These are phyloP conservation scores for Stentor coeruleus DNA, from an alignment of 73 alveolate species.

Conservation along the genomic window DNA sequence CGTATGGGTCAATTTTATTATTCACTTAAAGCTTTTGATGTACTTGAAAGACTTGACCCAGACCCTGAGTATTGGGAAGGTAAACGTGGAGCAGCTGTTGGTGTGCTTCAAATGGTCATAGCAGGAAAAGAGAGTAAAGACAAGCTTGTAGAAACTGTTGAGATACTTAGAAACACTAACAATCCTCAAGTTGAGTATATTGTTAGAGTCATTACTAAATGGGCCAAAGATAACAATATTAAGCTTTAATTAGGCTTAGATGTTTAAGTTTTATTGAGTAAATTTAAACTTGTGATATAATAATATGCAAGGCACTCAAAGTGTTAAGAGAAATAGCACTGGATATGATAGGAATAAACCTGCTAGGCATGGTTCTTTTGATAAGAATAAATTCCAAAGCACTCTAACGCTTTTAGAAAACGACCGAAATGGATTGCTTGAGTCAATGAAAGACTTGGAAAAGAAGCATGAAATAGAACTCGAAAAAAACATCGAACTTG, in stretches of 20 bases:
- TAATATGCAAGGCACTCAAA: no score
- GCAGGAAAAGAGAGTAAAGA: constrained; percentile 80
- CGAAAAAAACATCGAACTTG: constrained; percentile 13
- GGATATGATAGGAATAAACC: no score
- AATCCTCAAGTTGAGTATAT: constrained; percentile 86
- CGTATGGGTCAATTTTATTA: constrained; percentile 98
- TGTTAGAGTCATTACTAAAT: constrained; percentile 80
- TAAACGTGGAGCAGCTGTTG: constrained; percentile 87
- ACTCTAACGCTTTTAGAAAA: background rate
- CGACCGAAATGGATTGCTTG: background rate
- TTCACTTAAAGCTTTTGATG: constrained; percentile 96
- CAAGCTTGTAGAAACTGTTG: constrained; percentile 69
- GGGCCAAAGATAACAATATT: constrained; percentile 88
- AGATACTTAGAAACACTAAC: constrained; percentile 74
- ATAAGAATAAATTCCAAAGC: background rate
- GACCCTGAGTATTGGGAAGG: constrained; percentile 97
- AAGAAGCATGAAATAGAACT: background rate
- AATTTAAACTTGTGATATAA: no score
- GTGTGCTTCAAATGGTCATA: constrained; percentile 83
- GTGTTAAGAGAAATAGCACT: no score
- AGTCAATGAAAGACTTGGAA: background rate
- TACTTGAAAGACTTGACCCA: constrained; percentile 95
- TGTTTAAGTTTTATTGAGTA: no score
- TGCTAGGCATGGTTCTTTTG: background rate
- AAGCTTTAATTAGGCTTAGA: constrained; percentile 43